A percentile compares a stretch with the other conserved stretches of the same genome.
Conservation (phyloP, 192 early-diverging fungal genomes). For the Lunasporangiospora selenospora region DNA sequence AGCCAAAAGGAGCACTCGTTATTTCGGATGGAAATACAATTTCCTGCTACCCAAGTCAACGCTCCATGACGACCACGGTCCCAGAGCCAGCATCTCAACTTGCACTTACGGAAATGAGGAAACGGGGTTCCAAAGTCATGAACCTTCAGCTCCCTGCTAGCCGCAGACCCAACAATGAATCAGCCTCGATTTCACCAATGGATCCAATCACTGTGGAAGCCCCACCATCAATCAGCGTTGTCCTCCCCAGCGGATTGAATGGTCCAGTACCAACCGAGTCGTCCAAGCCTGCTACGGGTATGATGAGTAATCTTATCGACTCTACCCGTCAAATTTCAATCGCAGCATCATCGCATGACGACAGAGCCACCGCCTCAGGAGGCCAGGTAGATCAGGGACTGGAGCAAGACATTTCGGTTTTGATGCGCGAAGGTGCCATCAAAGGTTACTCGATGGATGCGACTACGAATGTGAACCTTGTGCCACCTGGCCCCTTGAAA, state of each 20-base stretch:
- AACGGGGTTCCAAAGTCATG: conserved; percentile 33
- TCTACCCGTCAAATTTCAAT: not conserved
- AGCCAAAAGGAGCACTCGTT: conserved; percentile 57
- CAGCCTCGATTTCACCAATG: not conserved
- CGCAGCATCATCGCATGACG: conserved; percentile 1
- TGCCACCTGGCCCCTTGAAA: conserved; percentile 58
- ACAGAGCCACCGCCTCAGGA: conserved; percentile 6
- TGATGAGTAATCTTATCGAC: no score
- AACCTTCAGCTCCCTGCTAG: conserved; percentile 43
- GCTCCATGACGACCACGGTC: conserved; percentile 13
- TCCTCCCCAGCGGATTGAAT: conserved; percentile 10
- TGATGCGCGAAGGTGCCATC: conserved; percentile 79
- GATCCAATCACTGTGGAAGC: not conserved
- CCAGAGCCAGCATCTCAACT: conserved; percentile 33
- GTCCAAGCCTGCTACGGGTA: not conserved
- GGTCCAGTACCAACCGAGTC: conserved; percentile 9
- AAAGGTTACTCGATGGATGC: conserved; percentile 84
- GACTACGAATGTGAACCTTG: conserved; percentile 50
- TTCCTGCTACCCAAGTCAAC: conserved; percentile 43
- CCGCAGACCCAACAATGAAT: conserved; percentile 10
- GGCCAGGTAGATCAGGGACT: conserved; percentile 18
- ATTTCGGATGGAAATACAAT: conserved; percentile 47
- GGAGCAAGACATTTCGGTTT: conserved; percentile 75
- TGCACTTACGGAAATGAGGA: conserved; percentile 39
- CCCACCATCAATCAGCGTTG: conserved; percentile 23